phyloP scores from a whole-genome alignment of 192 early-diverging fungal species.

The Umbelopsis ramanniana region DNA sequence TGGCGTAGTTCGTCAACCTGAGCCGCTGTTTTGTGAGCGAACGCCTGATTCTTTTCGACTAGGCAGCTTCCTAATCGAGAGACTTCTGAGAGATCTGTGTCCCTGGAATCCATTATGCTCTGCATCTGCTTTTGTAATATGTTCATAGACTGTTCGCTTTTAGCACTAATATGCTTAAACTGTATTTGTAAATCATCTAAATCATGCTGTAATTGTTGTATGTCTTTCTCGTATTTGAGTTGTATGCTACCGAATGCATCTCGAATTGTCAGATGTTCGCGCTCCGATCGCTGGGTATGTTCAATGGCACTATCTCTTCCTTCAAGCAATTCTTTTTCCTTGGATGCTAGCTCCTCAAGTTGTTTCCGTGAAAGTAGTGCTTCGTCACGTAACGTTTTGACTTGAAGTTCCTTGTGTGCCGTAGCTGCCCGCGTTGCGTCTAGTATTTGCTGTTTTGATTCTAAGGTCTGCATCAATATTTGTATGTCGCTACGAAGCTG shows the following conservation, averaged over 20 bases:
- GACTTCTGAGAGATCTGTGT: neutral
- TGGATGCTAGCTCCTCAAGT: constrained; percentile 30
- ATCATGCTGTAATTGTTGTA: constrained; percentile 26
- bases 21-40: constrained; percentile 15
- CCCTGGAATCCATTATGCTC: neutral
- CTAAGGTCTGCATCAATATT: constrained; percentile 38
- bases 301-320: constrained; percentile 32
- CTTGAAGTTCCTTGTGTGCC: constrained; percentile 26
- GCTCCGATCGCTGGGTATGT: constrained; percentile 26
- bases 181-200: constrained; percentile 2
- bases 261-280: constrained; percentile 8
- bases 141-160: constrained; percentile 15
- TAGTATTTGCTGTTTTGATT: constrained; percentile 34
- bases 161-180: constrained; percentile 16
- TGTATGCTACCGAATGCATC: constrained; percentile 20
- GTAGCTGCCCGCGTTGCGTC: constrained; percentile 33
- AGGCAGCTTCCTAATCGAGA: neutral
- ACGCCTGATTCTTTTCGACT: neutral
- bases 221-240: constrained; percentile 25
- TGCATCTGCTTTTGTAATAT: constrained; percentile 18
- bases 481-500: constrained; percentile 28
- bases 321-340: constrained; percentile 25
- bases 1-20: constrained; percentile 21
- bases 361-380: constrained; percentile 33
- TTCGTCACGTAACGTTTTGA: constrained; percentile 37